phyloP scores from a whole-genome alignment of 441 rosid genomes.

The Croton laevigatus region DNA sequence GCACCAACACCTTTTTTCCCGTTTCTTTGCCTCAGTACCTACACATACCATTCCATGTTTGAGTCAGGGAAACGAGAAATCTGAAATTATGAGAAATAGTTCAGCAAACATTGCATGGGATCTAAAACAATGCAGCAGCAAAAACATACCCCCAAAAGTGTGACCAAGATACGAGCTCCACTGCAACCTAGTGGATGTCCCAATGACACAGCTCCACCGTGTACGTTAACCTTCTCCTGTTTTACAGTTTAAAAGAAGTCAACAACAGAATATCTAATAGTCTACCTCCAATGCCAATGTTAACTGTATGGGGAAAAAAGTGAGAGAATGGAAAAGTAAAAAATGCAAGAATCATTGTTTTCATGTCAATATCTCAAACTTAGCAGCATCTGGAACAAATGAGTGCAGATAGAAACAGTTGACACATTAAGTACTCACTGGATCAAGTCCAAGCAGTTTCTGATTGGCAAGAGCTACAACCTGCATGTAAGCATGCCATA shows the following conservation, averaged over 20 bases:
- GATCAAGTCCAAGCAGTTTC: conserved; percentile 72
- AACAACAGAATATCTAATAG: background rate
- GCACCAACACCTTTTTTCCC: conserved; percentile 84
- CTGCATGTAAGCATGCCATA: conserved; percentile 34
- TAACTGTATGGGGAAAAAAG: background rate
- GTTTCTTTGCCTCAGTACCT: background rate
- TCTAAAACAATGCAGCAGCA: background rate
- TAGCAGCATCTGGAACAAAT: background rate
- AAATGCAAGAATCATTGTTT: background rate
- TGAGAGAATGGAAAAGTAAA: background rate
- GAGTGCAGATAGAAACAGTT: background rate
- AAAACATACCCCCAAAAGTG: conserved; percentile 73
- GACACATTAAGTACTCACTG: conserved; percentile 49
- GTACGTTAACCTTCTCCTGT: conserved; percentile 82
- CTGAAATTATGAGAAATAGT: background rate
- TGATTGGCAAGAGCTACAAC: conserved; percentile 92
- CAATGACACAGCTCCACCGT: conserved; percentile 93
- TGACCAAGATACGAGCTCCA: conserved; percentile 89
- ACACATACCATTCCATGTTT: no score
- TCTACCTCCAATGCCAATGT: conserved; percentile 1
- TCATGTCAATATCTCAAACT: background rate
- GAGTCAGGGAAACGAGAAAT: no score
- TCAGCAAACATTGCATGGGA: background rate
- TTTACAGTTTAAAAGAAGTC: conserved; percentile 3
- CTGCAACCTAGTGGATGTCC: conserved; percentile 99